Evolutionary conservation across 371 early-diverging fungal species (phyloP).

Genomic region (Mortierella sp.): DNA sequence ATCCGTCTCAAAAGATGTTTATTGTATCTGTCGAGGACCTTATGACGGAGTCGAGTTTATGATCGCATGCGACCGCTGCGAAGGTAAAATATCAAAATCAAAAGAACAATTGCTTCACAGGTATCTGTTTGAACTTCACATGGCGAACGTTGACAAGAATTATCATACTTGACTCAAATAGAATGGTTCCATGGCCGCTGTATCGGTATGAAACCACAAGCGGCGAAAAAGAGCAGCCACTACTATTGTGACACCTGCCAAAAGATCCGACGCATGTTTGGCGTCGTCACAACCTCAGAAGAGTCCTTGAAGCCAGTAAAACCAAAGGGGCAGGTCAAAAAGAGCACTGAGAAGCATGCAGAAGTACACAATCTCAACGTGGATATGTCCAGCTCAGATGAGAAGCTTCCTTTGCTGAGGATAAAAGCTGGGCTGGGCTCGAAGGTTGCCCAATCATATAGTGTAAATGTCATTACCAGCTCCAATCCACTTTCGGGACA

Average conservation of each 20-base stretch:
- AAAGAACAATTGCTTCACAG: background rate
- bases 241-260: slow-evolving; percentile 65
- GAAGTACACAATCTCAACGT: slow-evolving; percentile 2
- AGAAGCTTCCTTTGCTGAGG: slow-evolving; percentile 2
- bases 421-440: slow-evolving; percentile 3
- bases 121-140: too few relatives aligned
- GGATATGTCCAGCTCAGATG: background rate
- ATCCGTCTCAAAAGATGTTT: slow-evolving; percentile 53
- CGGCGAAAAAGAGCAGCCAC: slow-evolving; percentile 59
- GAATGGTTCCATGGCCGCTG: slow-evolving; percentile 61
- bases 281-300: slow-evolving; percentile 16
- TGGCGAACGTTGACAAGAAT: background rate
- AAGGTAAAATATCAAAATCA: slow-evolving; percentile 29
- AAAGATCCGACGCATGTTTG: slow-evolving; percentile 42
- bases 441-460: background rate
- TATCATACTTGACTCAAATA: slow-evolving; percentile 18
- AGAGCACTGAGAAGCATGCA: slow-evolving; percentile 18
- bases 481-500: background rate
- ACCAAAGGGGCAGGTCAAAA: slow-evolving; percentile 22
- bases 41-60: slow-evolving; percentile 60
- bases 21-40: slow-evolving; percentile 68
- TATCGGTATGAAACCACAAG: slow-evolving; percentile 60
- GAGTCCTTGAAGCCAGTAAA: slow-evolving; percentile 12
- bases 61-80: slow-evolving; percentile 56
- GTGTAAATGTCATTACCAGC: background rate